phyloP scores from a whole-genome alignment of 148 eudicot genomes.

The Camellia sinensis region DNA sequence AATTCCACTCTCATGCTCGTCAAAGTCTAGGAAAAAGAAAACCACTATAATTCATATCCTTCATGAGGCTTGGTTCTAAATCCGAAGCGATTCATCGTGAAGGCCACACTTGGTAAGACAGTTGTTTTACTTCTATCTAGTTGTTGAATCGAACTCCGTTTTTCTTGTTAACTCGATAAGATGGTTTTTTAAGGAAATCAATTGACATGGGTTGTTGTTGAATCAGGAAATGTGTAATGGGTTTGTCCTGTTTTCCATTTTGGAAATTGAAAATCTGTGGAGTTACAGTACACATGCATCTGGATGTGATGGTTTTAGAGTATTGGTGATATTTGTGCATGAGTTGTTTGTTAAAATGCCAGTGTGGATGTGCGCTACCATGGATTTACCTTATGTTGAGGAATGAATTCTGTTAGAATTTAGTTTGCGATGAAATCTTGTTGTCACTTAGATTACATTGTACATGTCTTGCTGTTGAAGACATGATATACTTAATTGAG shows the following conservation, averaged over 20 bases:
- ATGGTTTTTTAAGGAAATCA: background rate
- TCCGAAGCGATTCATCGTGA: conserved; percentile 60
- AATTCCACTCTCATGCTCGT: background rate
- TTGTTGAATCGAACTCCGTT: background rate
- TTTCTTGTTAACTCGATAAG: background rate
- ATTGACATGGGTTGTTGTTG: background rate
- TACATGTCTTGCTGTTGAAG: too few relatives aligned
- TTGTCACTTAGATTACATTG: too few relatives aligned
- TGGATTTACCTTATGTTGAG: background rate
- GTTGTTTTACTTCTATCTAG: background rate
- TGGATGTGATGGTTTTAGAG: background rate
- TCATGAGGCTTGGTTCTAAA: conserved; percentile 63
- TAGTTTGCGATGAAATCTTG: too few relatives aligned
- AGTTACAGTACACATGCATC: background rate
- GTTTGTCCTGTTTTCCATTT: background rate
- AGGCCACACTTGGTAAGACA: conserved; percentile 60
- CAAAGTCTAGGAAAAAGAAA: background rate
- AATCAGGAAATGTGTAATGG: background rate
- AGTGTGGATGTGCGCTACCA: background rate
- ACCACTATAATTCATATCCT: conserved; percentile 43
- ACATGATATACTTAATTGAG: too few relatives aligned
- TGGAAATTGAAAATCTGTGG: background rate
- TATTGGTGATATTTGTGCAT: background rate
- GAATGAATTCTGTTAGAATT: background rate
- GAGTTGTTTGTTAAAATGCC: conserved; percentile 5